phyloP scores from a whole-genome alignment of 208 protist genomes.

The Crithidia thermophila region DNA sequence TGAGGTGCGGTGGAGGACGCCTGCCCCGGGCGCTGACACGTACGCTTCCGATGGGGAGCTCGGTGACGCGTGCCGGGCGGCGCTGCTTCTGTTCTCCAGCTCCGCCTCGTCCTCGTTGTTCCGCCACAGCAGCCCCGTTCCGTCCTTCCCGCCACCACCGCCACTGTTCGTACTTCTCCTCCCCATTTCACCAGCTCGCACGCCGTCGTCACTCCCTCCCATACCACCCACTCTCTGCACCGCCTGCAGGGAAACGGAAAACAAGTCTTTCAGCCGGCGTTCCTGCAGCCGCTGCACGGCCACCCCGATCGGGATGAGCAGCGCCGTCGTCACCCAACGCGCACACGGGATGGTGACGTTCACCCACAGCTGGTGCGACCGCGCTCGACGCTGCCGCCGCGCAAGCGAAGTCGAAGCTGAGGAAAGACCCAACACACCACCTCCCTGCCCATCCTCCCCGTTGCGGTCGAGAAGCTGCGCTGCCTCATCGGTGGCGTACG shows the following conservation, averaged over 20 bases:
- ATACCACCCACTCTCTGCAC: background rate
- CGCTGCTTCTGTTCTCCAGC: background rate
- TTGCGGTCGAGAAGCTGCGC: no score
- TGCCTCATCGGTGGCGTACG: conserved; percentile 6
- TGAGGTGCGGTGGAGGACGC: no score
- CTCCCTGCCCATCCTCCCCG: no score
- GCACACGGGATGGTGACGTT: conserved; percentile 72
- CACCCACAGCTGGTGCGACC: conserved; percentile 52
- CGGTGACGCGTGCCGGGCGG: no score
- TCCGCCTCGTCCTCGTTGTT: conserved; percentile 3
- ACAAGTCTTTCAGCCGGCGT: conserved; percentile 50
- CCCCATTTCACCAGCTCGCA: no score
- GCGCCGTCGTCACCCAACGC: conserved; percentile 75
- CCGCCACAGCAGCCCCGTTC: conserved; percentile 1
- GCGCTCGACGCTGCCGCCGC: background rate
- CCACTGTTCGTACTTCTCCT: no score
- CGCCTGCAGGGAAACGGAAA: conserved; percentile 19
- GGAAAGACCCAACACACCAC: background rate
- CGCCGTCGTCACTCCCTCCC: background rate
- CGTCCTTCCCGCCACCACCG: background rate
- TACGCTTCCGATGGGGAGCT: no score
- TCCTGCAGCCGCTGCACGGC: conserved; percentile 73
- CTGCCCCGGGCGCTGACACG: no score
- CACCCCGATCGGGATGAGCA: conserved; percentile 72
- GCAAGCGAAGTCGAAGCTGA: background rate